A percentile compares a stretch with the other conserved stretches of the same genome.
These are phyloP conservation scores for Fusarium euwallaceae DNA, from an alignment of 2,329 filamentous ascomycete genomes.

Conservation along the genomic window DNA sequence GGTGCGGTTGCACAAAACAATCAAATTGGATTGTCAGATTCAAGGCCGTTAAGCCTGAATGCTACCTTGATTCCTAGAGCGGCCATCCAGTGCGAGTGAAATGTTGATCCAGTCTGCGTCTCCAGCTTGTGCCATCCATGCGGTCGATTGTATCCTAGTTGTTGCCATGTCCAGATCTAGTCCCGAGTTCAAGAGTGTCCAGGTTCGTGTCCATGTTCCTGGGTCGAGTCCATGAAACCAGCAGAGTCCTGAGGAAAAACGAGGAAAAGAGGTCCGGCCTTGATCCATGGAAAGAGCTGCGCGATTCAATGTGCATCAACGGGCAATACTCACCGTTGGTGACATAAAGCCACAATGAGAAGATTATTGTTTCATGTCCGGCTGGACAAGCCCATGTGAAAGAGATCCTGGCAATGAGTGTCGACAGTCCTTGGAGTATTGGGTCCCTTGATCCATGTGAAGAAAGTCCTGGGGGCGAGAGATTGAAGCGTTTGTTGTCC, in stretches of 20 bases:
- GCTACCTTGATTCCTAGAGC: constrained; percentile 33
- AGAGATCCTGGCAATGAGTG: constrained; percentile 13
- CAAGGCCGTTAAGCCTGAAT: constrained; percentile 35
- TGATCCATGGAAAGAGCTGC: constrained; percentile 40
- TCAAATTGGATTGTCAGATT: constrained; percentile 49
- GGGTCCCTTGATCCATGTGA: constrained; percentile 14
- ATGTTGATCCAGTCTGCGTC: constrained; percentile 13
- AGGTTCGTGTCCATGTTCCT: constrained; percentile 24
- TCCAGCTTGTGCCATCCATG: background rate
- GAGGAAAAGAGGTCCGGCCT: constrained; percentile 37
- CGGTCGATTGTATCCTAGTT: constrained; percentile 27
- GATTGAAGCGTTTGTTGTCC: constrained; percentile 25
- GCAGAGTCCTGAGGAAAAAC: constrained; percentile 32
- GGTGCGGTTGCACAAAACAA: constrained; percentile 52
- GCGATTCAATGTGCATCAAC: constrained; percentile 40
- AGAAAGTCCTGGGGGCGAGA: constrained; percentile 27
- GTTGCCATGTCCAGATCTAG: constrained; percentile 20
- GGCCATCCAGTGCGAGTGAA: constrained; percentile 29
- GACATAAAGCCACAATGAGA: constrained; percentile 38
- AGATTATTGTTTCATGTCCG: constrained; percentile 50
- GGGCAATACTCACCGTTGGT: constrained; percentile 56
- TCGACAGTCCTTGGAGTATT: constrained; percentile 27
- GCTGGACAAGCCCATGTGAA: constrained; percentile 49
- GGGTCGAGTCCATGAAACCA: constrained; percentile 38
- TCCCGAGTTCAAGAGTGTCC: constrained; percentile 6